Base-by-base conservation (phyloP, 495 filamentous ascomycete genomes). In the Penicillium fimorum region DNA sequence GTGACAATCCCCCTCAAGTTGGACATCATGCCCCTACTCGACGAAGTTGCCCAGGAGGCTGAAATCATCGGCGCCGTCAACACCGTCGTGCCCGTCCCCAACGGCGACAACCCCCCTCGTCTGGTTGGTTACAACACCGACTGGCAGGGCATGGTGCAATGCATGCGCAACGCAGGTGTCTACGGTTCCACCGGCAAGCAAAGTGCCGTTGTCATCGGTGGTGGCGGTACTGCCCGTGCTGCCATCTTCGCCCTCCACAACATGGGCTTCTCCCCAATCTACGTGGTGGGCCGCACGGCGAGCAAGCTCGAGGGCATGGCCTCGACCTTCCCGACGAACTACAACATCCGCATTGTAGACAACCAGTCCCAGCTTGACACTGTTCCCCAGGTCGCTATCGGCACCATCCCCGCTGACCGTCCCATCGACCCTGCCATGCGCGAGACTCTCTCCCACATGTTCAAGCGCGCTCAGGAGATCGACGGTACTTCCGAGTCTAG, bases 1-100 rank as follows among this genome's bases (percentile, higher is more conserved):
- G 91, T 97, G 43, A 99, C 94, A 1, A 97, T 97, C 41, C 94
- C 94, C 2, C 80, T 97, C 47, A 99, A 99, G 74, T 76, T 95
- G 10, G 89, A 92, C 69, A 85, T 97, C 53, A 89, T 94, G 74
- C 80, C 84, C 0, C 73, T 92, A 12, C 77, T 97, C 22, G 92
- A 97, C 65, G 82, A 87, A 51, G 76, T 96, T 47, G 82, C 87
- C 0, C 80, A 85, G 9, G 90, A 92, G 50, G 95, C 91, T 15
- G 80, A 80, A 55, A 73, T 84, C 50, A 97, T 97, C 61, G 94
- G 94, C 22, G 94, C 94, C 10, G 88, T 99, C 60, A 99, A 99
- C 76, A 99, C 94, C 41, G 86, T 99, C 67, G 83, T 96, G 47
- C 82, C 84, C 5, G 65, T 74, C 15, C 33, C 58, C 24, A 60